A percentile compares a stretch with the other conserved stretches of the same genome.
phyloP scores from a whole-genome alignment of 331 rosid genomes.

The Quercus phellos region DNA sequence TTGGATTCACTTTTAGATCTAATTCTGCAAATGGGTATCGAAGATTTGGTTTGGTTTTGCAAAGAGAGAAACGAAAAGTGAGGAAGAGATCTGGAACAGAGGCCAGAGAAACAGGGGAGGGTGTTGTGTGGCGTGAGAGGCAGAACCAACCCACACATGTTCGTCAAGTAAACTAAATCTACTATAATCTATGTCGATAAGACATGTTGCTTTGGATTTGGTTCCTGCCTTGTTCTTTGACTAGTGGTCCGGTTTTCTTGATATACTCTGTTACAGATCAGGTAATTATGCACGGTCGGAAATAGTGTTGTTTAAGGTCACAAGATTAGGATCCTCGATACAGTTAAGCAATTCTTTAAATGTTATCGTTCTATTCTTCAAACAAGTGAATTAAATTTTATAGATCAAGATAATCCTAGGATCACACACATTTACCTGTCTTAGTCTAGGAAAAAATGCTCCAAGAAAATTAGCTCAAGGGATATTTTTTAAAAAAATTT shows the following conservation, averaged over 20 bases:
- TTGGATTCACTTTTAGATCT: conserved; percentile 3
- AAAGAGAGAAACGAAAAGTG: conserved; percentile 13
- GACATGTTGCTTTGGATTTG: not conserved
- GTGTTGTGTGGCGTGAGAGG: conserved; percentile 22
- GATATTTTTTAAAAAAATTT: too few species aligned
- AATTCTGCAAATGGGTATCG: conserved; percentile 27
- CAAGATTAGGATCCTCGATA: too few species aligned
- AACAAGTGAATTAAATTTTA: too few species aligned
- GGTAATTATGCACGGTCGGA: not conserved
- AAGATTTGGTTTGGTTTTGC: conserved; percentile 29
- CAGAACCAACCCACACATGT: conserved; percentile 50
- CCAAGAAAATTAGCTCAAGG: too few species aligned
- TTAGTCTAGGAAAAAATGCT: too few species aligned
- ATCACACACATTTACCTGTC: too few species aligned
- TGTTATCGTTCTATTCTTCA: too few species aligned
- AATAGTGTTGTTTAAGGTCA: not conserved
- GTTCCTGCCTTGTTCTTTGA: not conserved
- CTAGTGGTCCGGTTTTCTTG: not conserved
- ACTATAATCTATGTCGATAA: not conserved
- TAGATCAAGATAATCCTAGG: too few species aligned
- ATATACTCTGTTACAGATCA: not conserved
- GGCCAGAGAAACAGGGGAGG: conserved; percentile 5
- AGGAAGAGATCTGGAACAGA: conserved; percentile 31
- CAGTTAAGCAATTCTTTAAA: too few species aligned
- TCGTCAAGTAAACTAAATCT: conserved; percentile 24